Evolutionary conservation across 805 yeast species (phyloP), one percentile per base, ranked within the genome.

Genomic region (Tetrapisispora phaffii): DNA sequence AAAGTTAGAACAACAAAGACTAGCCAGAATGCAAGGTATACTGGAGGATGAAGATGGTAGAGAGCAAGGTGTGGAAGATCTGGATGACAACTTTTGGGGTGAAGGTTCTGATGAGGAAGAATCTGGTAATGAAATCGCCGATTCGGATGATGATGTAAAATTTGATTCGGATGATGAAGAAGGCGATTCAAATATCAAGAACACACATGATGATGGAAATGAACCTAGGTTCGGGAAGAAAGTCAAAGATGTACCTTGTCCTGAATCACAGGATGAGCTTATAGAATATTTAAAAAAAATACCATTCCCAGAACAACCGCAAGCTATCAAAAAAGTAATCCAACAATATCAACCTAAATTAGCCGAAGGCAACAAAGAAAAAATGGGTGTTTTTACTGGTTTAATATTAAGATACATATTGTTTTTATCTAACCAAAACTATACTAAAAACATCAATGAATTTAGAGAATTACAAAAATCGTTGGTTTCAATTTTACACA

Each of bases 281-380:
- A 47, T 71, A 1, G 52, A 54, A 1, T 54, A 63, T 23, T 53
- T 77, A 3, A 56, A 62, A 13, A 58, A 57, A 2, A 49, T 65
- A 23, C 66, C 69, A 9, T 60, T 67, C 35, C 58, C 58, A 15
- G 73, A 76, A 28, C 76, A 77, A 16, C 62, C 75, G 17, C 60
- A 64, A 2, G 64, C 73, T 23, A 70, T 85, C 23, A 73, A 75
- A 42, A 72, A 74, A 46, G 73, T 88, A 35, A 65, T 85, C 46
- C 72, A 72, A 42, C 59, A 69, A 0, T 79, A 81, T 62, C 86
- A 84, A 50, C 95, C 97, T 13, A 78, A 81, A 50, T 69, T 85
- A 44, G 87, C 85, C 2, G 75, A 71, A 45, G 97, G 95, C 2
- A 88, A 90, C 62, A 87, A 85, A 58, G 84, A 79, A 48, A 80